Base-by-base conservation (phyloP, 805 yeast genomes). In the Wickerhamiella siamensis region DNA sequence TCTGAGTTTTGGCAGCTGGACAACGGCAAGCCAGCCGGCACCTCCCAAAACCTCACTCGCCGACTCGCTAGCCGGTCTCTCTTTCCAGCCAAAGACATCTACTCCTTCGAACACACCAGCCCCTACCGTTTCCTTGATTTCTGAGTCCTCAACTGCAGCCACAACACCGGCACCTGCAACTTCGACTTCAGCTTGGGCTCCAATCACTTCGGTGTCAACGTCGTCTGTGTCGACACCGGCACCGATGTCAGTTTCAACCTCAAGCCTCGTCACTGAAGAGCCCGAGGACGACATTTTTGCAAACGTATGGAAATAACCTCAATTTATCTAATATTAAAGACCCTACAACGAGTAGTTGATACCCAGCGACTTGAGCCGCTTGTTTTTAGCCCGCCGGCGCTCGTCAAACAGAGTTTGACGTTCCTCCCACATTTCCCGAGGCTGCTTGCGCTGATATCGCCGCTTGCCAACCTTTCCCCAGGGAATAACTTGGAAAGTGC, bases 371-470 rank as follows among this genome's bases (percentile, higher is more conserved):
- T 66, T 65, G 53, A 81, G 69, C 49, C 67, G 63, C 33, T 64
- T 62, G 44, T 66, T 65, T 58, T 74, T 75, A 42, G 62, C 60
- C 41, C 60, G 53, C 43, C 68, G 62, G 39, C 64, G 60, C 21
- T 55, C 54, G 41, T 67, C 65, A 44, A 67, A 67, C 52, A 68
- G 67, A 45, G 65, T 60, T 51, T 69, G 67, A 46, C 79, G 62
- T 48, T 64, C 62, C 34, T 69, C 65, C 82, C 81, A 74, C 52
- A 71, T 68, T 33, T 65, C 71, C 45, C 62, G 59, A n/a, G 72
- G 60, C 57, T 75, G 78, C 42, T 75, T 72, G 43, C 66, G 66
- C 53, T 78, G 82, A 50, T 72, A 67, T 51, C 70, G 67, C 33
- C 64, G 59, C 54, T 65, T 69, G 39, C 73, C 65, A 36, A 77